Base-by-base conservation (phyloP, 2,329 filamentous ascomycete species). In the Rutstroemia sydowiana region DNA sequence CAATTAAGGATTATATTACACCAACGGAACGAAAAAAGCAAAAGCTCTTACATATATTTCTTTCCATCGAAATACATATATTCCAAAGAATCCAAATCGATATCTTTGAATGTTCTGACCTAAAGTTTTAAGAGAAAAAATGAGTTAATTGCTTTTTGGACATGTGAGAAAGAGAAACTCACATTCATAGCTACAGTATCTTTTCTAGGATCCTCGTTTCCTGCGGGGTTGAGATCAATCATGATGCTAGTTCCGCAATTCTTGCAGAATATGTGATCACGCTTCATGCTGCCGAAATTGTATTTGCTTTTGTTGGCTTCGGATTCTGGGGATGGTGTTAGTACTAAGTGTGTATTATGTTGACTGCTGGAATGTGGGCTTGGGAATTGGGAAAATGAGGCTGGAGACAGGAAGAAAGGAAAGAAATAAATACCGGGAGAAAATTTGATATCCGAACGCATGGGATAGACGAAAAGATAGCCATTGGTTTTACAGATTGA, bases 401-500 rank as follows among this genome's bases (percentile, higher is more conserved):
- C 7, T 8, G 18, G 4, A 30, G 5, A 28, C 8, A 10, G 36
- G 16, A 10, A 40, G 14, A 18, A 18, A 14, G 18, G 18, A 9
- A 11, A 23, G 20, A 9, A 23, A 21, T 2, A 20, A 13, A 34
- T 52, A 56, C 59, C 59, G 45, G 50, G 32, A 4, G 28, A 44
- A 21, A 59, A 53, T 4, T 55, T 41, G 7, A 60, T 39, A 43
- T 61, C 56, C 18, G 43, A 23, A 2, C 52, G 46, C 36, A 28
- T 46, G 13, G 67, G 63, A 23, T 69, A 59, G 31, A 67, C 46
- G 52, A 66, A 72, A 14, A 77, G 60, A 45, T 73, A 72, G n/a
- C 68, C 73, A 59, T 75, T 76, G 56, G 72, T 75, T 58, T 56
- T 58, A 65, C 84, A 84, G 55, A 85, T 78, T 66, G 80, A 85